Evolutionary conservation across 768 basidiomycete species (phyloP).

Genomic region (Rhizopogon vesiculosus): DNA sequence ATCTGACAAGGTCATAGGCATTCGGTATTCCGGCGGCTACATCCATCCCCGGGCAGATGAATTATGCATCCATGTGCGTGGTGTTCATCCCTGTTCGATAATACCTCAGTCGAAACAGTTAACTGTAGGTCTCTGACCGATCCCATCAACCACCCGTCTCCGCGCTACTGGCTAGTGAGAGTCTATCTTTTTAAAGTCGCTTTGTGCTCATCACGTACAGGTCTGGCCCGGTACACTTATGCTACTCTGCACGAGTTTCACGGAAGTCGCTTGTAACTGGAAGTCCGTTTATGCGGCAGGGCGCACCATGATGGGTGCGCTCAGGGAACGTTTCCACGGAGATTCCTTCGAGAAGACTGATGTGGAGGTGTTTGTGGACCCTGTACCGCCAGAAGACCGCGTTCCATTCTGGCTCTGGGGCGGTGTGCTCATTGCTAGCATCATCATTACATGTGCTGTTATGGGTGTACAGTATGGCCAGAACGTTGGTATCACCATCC

Average conservation of each 20-base stretch:
- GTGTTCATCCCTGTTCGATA: background rate
- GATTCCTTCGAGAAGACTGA: slow-evolving; percentile 2
- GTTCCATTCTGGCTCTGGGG: slow-evolving; percentile 56
- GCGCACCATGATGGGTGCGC: background rate
- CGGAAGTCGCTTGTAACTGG: slow-evolving; percentile 20
- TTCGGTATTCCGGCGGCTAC: slow-evolving; percentile 11
- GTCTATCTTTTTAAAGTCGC: background rate
- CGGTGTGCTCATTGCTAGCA: slow-evolving; percentile 41
- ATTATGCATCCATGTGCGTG: slow-evolving; percentile 15
- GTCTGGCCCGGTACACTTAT: slow-evolving; percentile 33
- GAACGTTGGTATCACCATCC: slow-evolving; percentile 36
- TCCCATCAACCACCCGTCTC: slow-evolving; percentile 40
- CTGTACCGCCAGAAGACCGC: slow-evolving; percentile 48
- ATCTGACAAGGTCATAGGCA: slow-evolving; percentile 7
- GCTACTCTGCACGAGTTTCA: slow-evolving; percentile 46
- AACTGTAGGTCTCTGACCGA: slow-evolving; percentile 37
- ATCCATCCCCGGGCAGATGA: slow-evolving; percentile 18
- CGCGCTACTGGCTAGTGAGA: slow-evolving; percentile 49
- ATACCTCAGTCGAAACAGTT: background rate
- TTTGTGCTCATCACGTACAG: slow-evolving; percentile 1
- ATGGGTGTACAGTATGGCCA: slow-evolving; percentile 50
- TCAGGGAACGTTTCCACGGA: slow-evolving; percentile 6
- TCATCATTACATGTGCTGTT: slow-evolving; percentile 47
- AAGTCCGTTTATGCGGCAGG: slow-evolving; percentile 12
- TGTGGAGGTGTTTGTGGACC: slow-evolving; percentile 42